phyloP scores from a whole-genome alignment of 331 rosid species.

The Acacia pycnantha region DNA sequence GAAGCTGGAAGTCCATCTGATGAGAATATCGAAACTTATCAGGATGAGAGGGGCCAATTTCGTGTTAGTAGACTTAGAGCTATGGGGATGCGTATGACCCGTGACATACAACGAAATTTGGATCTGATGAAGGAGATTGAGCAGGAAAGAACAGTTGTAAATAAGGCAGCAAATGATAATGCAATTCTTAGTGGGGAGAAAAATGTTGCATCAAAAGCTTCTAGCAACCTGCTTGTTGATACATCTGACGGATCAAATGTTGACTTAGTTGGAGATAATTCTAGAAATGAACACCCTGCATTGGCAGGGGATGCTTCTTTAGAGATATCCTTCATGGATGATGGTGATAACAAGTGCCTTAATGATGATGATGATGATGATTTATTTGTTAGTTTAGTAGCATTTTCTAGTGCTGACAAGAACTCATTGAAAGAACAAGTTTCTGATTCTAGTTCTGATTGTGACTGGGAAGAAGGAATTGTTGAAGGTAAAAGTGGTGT shows the following conservation, averaged over 20 bases:
- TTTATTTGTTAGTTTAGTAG: constrained; percentile 68
- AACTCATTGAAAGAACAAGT: constrained; percentile 31
- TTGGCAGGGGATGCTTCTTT: constrained; percentile 48
- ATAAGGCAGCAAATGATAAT: constrained; percentile 31
- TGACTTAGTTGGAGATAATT: constrained; percentile 39
- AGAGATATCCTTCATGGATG: constrained; percentile 67
- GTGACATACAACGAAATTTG: constrained; percentile 93
- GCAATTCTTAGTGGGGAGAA: constrained; percentile 28
- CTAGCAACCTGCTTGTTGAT: constrained; percentile 37
- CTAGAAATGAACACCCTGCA: constrained; percentile 34
- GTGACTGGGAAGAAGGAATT: constrained; percentile 76
- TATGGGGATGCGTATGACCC: constrained; percentile 96
- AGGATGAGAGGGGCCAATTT: constrained; percentile 80
- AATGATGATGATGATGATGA: constrained; percentile 62
- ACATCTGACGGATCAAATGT: constrained; percentile 30
- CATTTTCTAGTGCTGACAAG: constrained; percentile 36
- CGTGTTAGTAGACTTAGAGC: constrained; percentile 89
- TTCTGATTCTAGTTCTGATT: constrained; percentile 53
- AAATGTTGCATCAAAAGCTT: constrained; percentile 31
- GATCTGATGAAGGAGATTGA: constrained; percentile 92
- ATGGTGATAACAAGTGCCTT: constrained; percentile 38
- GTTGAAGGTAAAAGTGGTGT: constrained; percentile 38
- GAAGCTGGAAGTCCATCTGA: constrained; percentile 53
- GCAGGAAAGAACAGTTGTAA: constrained; percentile 45
- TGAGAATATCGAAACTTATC: constrained; percentile 71